phyloP scores from a whole-genome alignment of 805 yeast species.

The Metschnikowia gruessii region DNA sequence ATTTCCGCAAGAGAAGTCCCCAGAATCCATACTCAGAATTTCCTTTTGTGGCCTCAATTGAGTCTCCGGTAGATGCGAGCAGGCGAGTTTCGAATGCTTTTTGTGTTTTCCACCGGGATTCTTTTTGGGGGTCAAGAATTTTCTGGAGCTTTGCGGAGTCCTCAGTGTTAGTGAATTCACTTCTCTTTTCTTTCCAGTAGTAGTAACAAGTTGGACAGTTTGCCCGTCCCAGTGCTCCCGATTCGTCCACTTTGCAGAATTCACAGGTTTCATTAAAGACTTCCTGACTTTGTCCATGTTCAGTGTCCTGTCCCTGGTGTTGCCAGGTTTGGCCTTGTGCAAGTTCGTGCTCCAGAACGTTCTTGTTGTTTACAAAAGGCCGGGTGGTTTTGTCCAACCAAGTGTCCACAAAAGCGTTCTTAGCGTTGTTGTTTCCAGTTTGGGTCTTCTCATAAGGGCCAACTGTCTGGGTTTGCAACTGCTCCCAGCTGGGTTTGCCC shows the following conservation, averaged over 20 bases:
- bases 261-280: not conserved
- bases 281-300: not conserved
- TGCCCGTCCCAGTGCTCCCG: not conserved
- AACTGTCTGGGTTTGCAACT: not conserved
- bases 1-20: not conserved
- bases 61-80: not conserved
- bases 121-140: not conserved
- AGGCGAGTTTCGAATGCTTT: not conserved
- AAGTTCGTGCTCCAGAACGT: not conserved
- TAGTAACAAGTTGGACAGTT: not conserved
- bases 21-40: not conserved
- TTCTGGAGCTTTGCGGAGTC: not conserved
- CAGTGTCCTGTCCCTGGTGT: too few relatives aligned
- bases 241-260: not conserved
- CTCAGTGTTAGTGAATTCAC: not conserved
- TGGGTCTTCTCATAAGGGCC: not conserved
- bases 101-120: not conserved
- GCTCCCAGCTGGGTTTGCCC: too few relatives aligned
- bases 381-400: not conserved
- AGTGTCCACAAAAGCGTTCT: not conserved
- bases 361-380: not conserved
- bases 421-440: not conserved
- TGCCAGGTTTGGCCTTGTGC: not conserved
- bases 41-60: not conserved
- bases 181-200: not conserved